Evolutionary conservation across 2,329 filamentous ascomycete genomes (phyloP), one percentile per base, ranked within the genome.

Genomic region (Cladosporium sp.): DNA sequence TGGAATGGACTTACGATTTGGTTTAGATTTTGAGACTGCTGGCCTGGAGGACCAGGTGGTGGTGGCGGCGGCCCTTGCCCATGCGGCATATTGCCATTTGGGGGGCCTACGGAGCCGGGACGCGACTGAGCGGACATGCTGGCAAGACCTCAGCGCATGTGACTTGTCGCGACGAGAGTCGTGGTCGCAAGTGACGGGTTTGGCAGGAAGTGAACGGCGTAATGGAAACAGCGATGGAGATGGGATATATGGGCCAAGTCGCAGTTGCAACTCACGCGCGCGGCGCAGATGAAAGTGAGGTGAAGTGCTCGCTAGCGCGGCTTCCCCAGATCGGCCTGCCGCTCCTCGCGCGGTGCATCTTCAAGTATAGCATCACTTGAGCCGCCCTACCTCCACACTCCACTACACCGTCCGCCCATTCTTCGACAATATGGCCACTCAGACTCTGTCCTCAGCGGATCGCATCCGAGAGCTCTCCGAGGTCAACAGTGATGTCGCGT

Each of bases 21-120:
- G 73, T 98, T 98, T 1, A 97, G 79, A 75, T 97, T 96, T 73
- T 96, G 92, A 69, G 94, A 92, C 2, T 92, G 89, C 78, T 57
- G 81, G 75, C 66, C 82, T 77, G 71, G 78, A 68, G 66, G 78
- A 73, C 40, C 40, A 68, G 78, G 67, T 33, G 84, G 78, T 67
- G 83, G 78, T 67, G 82, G 79, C 50, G 80, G 80, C 28, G 62
- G 62, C n/a, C 62, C 56, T 40, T 65, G 62, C 14, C 53, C 53
- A 58, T 77, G 76, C 50, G 79, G 80, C 67, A 79, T 79, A 55
- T 81, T 78, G 66, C 79, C 72, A 31, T 71, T 73, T 65, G 72
- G 71, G 40, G 76, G 75, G 11, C 75, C 76, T 49, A 76, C 75
- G 67, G 75, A 77, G 52, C 67, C 71, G 68, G 75, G 77, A 63